Conservation (phyloP, 345 rosid genomes). For the Geranium rotundifolium region DNA sequence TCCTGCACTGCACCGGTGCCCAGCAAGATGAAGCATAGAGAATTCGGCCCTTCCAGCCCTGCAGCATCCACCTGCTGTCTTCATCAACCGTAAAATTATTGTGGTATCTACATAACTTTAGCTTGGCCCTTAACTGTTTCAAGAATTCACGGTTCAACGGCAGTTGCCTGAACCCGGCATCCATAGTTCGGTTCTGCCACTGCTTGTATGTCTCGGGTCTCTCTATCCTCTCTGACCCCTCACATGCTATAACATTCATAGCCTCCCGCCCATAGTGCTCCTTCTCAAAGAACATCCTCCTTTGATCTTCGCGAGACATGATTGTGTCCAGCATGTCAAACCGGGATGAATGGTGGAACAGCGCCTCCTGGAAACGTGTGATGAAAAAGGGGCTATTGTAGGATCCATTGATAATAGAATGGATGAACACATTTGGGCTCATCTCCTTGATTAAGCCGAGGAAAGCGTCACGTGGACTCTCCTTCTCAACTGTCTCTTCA, state of each 20-base stretch:
- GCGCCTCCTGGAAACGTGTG: constrained; percentile 66
- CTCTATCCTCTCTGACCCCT: constrained; percentile 60
- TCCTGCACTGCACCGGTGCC: constrained; percentile 38
- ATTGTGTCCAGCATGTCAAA: constrained; percentile 57
- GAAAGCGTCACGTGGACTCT: constrained; percentile 48
- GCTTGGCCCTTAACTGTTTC: constrained; percentile 18
- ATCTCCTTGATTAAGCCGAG: constrained; percentile 45
- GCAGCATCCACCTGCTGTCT: constrained; percentile 62
- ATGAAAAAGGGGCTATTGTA: constrained; percentile 69
- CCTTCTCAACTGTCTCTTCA: constrained; percentile 48
- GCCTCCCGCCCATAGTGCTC: constrained; percentile 56
- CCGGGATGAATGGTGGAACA: constrained; percentile 54
- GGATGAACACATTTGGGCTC: constrained; percentile 48
- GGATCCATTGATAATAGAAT: constrained; percentile 39
- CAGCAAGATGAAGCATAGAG: constrained; percentile 49
- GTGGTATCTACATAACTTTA: constrained; percentile 39
- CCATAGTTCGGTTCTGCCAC: constrained; percentile 48
- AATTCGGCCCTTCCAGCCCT: constrained; percentile 89
- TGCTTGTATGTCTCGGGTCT: constrained; percentile 83
- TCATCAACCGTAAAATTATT: constrained; percentile 56
- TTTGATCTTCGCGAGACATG: constrained; percentile 28
- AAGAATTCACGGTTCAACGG: constrained; percentile 37
- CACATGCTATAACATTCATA: constrained; percentile 66
- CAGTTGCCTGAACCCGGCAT: constrained; percentile 62
- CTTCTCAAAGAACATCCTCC: constrained; percentile 45